Evolutionary conservation across 169 alveolate species (phyloP), one percentile per base, ranked within the genome.

Genomic region (Plasmodium adleri): DNA sequence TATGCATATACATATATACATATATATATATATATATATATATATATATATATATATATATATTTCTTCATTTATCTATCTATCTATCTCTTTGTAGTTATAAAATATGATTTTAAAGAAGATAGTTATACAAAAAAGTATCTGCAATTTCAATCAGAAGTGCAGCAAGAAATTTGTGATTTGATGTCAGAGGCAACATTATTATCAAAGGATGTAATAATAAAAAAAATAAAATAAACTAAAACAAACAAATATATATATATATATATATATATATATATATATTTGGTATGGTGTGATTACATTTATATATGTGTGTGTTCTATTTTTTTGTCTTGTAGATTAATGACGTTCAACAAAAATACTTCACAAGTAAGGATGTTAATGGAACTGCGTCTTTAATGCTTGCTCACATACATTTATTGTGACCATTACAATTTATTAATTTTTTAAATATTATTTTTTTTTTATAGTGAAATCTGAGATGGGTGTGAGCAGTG

Each of bases 401-500:
- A 28, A 28, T 28, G 2, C 39, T 28, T 28, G 39, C 39, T 28
- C 39, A 28, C 39, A 28, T 28, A 28, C 0, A 28, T 28, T 28
- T 28, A 3, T 3, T 3, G 39, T 28, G 39, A 28, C 39, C 39
- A 28, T 28, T 28, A 43, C 32, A 1, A 6, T 13, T 28, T n/a
- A 17, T 32, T 28, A 17, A 10, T 32, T 47, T 74, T 26, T 28
- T 28, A 28, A 28, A 28, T 28, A 28, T 28, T 50, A 20, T 66
- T n/a, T 26, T 59, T 49, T 2, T 45, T 59, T 49, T 60, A 50
- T 52, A 78, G 90, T 78, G 78, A 78, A 58, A 52, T 54, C 90
- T 39, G 90, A 78, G 54, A 66, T 78, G 73, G 90, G 90, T 2
- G 71, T 78, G 20, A 78, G 90, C 39, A 78, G 90, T 13, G 90